These are phyloP conservation scores for Zygoascus sp. DNA, from an alignment of 1,139 yeast species.

Conservation along the genomic window DNA sequence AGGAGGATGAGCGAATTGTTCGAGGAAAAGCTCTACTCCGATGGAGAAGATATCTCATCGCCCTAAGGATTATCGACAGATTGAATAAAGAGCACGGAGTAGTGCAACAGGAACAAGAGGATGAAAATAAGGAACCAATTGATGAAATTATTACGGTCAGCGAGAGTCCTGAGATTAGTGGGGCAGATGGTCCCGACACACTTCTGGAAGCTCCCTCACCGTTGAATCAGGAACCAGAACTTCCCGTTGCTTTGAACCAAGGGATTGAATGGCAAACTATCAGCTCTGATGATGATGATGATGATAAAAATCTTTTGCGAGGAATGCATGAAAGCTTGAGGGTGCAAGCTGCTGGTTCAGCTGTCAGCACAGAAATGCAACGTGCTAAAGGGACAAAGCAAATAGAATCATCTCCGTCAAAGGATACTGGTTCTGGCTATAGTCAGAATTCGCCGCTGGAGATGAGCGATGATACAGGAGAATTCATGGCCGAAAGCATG, in stretches of 20 bases:
- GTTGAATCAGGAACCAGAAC: constrained; percentile 8
- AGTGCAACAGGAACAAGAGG: constrained; percentile 28
- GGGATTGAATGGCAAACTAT: background rate
- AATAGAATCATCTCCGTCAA: no score
- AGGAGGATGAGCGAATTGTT: constrained; percentile 43
- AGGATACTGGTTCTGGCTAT: no score
- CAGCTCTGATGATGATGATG: constrained; percentile 1
- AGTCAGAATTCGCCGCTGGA: constrained; percentile 10
- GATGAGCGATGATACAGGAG: constrained; percentile 14
- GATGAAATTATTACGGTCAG: background rate
- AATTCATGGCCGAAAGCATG: constrained; percentile 30
- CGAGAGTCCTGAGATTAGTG: background rate
- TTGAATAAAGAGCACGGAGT: constrained; percentile 63
- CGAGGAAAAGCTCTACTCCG: constrained; percentile 53
- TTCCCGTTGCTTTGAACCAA: constrained; percentile 6
- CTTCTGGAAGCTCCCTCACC: constrained; percentile 2
- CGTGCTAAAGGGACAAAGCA: no score
- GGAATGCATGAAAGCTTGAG: constrained; percentile 3
- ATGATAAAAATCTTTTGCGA: background rate
- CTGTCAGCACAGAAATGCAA: no score
- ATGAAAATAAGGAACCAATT: background rate
- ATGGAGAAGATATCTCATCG: constrained; percentile 72
- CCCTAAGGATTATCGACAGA: constrained; percentile 66
- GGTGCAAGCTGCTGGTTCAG: no score
- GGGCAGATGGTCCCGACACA: background rate